Evolutionary conservation across 2,329 filamentous ascomycete species (phyloP).

Genomic region (Fusarium abutilonis): DNA sequence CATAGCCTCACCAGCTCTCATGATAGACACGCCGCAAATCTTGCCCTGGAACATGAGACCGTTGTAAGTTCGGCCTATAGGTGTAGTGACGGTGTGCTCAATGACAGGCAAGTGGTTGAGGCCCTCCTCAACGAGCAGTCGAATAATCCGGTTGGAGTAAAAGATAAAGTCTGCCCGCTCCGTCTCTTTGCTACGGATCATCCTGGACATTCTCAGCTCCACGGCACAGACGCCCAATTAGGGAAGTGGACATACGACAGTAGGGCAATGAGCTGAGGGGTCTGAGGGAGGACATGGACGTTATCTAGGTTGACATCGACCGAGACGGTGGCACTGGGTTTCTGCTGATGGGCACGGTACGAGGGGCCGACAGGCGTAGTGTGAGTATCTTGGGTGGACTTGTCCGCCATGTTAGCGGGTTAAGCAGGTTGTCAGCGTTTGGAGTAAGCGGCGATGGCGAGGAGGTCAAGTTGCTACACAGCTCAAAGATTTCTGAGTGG

Average conservation of each 20-base stretch:
- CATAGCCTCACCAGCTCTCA: constrained; percentile 98
- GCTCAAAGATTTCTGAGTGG: constrained; percentile 26
- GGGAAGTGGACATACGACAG: constrained; percentile 78
- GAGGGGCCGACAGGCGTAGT: constrained; percentile 79
- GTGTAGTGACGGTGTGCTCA: constrained; percentile 88
- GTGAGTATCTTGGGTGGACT: constrained; percentile 45
- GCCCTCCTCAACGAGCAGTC: constrained; percentile 94
- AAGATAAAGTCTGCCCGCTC: constrained; percentile 97
- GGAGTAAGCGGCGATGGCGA: constrained; percentile 21
- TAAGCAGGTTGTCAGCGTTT: constrained; percentile 14
- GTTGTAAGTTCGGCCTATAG: constrained; percentile 86
- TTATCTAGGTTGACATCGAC: constrained; percentile 83
- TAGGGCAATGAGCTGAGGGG: constrained; percentile 94
- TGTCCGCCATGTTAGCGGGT: constrained; percentile 44
- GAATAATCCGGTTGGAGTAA: constrained; percentile 98
- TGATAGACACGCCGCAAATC: constrained; percentile 98
- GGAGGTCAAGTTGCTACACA: constrained; percentile 9
- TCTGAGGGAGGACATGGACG: constrained; percentile 90
- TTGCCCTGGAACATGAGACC: constrained; percentile 97
- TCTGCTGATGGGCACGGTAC: constrained; percentile 79
- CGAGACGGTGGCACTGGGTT: constrained; percentile 89
- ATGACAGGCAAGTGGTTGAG: constrained; percentile 95
- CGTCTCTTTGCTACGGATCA: constrained; percentile 93
- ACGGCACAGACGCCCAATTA: constrained; percentile 22
- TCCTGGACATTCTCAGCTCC: constrained; percentile 64